Conservation (phyloP, 1,284 basidiomycete species). For the Baeospora myosura region DNA sequence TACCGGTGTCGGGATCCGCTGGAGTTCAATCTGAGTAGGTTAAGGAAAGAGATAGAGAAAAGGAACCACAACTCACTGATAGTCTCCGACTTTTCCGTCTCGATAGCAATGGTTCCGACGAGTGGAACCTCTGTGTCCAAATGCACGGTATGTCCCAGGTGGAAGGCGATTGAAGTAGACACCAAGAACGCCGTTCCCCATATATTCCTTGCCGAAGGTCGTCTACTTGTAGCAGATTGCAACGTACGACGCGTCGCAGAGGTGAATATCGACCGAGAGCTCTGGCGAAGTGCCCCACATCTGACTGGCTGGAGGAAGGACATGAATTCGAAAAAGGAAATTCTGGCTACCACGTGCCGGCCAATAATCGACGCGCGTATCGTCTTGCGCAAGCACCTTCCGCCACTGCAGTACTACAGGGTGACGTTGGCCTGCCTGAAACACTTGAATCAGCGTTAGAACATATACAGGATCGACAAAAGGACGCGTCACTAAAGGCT, state of each 20-base stretch:
- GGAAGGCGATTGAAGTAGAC: slow-evolving; percentile 8
- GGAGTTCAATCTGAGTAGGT: slow-evolving; percentile 6
- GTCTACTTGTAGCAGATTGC: neutral
- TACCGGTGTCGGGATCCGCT: slow-evolving; percentile 68
- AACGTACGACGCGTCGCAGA: neutral
- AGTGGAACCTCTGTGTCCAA: neutral
- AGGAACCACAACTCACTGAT: neutral
- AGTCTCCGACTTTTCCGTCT: neutral
- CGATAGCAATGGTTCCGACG: neutral
- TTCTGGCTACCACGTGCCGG: too few relatives aligned
- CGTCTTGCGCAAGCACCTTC: too few relatives aligned
- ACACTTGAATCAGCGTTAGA: too few relatives aligned
- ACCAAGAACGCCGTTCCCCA: slow-evolving; percentile 7
- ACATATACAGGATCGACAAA: too few relatives aligned
- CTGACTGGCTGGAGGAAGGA: neutral
- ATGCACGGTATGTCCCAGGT: neutral
- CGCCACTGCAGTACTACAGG: too few relatives aligned
- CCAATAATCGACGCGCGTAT: too few relatives aligned
- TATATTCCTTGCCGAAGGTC: neutral
- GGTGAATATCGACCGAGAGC: neutral
- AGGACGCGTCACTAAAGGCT: too few relatives aligned
- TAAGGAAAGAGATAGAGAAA: neutral
- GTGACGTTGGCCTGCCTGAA: too few relatives aligned
- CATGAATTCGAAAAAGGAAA: too few relatives aligned
- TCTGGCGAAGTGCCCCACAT: neutral